Evolutionary conservation across 768 basidiomycete species (phyloP).

Genomic region (Suillus hirtellus): DNA sequence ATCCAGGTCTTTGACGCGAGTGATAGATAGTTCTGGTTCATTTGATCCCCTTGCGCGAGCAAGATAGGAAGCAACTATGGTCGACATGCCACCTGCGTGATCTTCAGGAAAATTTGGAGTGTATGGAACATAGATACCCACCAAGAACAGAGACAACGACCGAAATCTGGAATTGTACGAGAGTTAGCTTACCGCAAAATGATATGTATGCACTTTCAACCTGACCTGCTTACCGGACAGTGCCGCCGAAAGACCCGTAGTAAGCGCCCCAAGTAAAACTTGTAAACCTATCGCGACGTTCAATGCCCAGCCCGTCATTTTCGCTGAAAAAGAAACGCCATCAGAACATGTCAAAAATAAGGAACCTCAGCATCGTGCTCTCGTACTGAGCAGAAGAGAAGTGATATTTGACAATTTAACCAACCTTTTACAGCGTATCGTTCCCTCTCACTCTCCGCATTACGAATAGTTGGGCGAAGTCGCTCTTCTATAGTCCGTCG

Average conservation of each 20-base stretch:
- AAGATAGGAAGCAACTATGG: constrained; percentile 69
- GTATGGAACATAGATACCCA: constrained; percentile 16
- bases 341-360: constrained; percentile 7
- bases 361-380: neutral
- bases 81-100: constrained; percentile 57
- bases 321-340: constrained; percentile 24
- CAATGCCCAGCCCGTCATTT: constrained; percentile 33
- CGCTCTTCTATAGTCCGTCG: constrained; percentile 51
- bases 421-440: constrained; percentile 50
- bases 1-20: constrained; percentile 60
- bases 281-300: constrained; percentile 61
- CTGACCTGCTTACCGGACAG: constrained; percentile 40
- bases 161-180: constrained; percentile 26
- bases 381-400: constrained; percentile 9
- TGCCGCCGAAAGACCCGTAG: constrained; percentile 62
- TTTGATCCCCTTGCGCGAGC: constrained; percentile 68
- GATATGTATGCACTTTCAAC: neutral
- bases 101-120: constrained; percentile 1
- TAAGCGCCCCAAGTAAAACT: constrained; percentile 64
- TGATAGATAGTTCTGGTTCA: constrained; percentile 66
- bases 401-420: neutral
- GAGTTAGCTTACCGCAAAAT: neutral
- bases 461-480: constrained; percentile 50
- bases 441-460: constrained; percentile 44
- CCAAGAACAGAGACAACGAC: constrained; percentile 38